phyloP scores from a whole-genome alignment of 148 eudicot genomes.

The Amaranthus palmeri region DNA sequence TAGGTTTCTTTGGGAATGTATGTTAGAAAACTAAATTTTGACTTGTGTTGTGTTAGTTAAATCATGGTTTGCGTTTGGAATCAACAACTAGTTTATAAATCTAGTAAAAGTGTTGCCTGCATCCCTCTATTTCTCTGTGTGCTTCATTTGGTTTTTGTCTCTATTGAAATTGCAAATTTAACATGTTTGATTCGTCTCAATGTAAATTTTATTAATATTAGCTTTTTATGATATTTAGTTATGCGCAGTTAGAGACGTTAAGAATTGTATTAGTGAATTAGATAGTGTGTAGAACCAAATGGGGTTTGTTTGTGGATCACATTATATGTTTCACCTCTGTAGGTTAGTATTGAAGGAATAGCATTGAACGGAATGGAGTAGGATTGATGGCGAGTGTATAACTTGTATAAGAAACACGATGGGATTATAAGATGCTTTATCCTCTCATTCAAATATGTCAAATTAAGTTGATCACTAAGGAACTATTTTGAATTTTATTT shows the following conservation, averaged over 20 bases:
- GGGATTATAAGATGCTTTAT: neutral
- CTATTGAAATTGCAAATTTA: too few species aligned
- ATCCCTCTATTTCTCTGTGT: too few species aligned
- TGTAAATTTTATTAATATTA: too few species aligned
- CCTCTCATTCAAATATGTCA: neutral
- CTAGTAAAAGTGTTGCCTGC: too few species aligned
- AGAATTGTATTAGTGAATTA: neutral
- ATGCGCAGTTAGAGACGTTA: too few species aligned
- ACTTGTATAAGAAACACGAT: neutral
- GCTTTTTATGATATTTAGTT: too few species aligned
- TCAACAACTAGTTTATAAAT: too few species aligned
- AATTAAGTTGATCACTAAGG: neutral
- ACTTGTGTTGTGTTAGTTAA: neutral
- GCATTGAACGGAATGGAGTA: neutral
- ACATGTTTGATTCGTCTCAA: too few species aligned
- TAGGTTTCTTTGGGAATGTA: neutral
- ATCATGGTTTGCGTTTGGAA: neutral
- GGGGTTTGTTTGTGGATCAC: neutral
- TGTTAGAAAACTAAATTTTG: neutral
- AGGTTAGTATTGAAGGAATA: neutral
- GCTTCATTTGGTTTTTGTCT: too few species aligned
- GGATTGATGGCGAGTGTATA: neutral
- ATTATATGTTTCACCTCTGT: neutral
- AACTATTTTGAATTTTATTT: neutral
- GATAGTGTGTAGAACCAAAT: neutral